Base-by-base conservation (phyloP, 129 eudicot genomes). In the Pittosporum tobira region DNA sequence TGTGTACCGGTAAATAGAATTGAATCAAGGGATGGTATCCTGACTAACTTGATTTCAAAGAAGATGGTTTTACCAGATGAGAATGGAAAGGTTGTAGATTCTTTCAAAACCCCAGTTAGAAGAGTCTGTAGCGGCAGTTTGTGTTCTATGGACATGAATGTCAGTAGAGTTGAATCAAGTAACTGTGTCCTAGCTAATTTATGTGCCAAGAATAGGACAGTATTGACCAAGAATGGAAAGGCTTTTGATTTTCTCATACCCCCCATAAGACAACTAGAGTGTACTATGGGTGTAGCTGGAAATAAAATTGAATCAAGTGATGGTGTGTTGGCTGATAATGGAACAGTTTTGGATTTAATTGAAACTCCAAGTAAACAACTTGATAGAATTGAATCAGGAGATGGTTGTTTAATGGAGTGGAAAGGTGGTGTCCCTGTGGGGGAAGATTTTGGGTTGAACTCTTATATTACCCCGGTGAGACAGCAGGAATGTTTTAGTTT, bases 361-460 rank as follows among this genome's bases (percentile, higher is more conserved):
- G 61, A 63, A 45, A 74, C 75, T 58, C 74, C 79, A n/a, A 59
- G 53, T 48, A 74, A 34, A 27, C 73, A 51, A 30, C 36, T 53
- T 18, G 55, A 57, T n/a, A 68, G 64, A 51, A 40, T 40, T 48
- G 71, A 73, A 28, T 13, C 64, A 0, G 13, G 52, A 36, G 38
- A 27, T 26, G 8, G 20, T 40, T 57, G 60, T 54, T 42, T 14
- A 0, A 22, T 12, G 57, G 62, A 61, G 38, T 42, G n/a, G 64
- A 59, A 36, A 44, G 6, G 19, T 22, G 51, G 54, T 49, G 53
- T 6, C 26, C 20, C 55, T 48, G 19, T 28, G 53, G 30, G 44
- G 30, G 71, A 51, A 47, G 69, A 61, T 52, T 34, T 30, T 9
- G 63, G 28, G 37, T 21, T 45, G 27, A 36, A 60, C 56, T 63